Evolutionary conservation across 106 monocot species (phyloP).

Genomic region (Dendrobium huoshanense): DNA sequence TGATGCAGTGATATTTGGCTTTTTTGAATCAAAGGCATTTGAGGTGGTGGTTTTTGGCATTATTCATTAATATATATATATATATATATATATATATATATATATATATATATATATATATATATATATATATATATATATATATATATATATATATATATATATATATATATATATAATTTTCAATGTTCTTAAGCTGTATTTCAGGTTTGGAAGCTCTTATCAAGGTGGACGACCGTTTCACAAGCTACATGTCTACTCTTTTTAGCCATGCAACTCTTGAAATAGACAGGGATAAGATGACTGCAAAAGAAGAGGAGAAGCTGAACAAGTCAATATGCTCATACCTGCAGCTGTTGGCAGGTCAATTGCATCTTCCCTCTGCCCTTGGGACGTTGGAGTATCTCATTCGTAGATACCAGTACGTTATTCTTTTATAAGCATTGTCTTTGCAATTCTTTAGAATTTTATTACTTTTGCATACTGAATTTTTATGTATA

Average conservation of each 20-base stretch:
- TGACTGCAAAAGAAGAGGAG: constrained; percentile 62
- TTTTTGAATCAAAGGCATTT: no score
- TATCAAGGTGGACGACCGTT: constrained; percentile 35
- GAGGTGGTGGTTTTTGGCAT: no score
- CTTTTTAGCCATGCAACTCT: constrained; percentile 69
- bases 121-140: no score
- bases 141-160: no score
- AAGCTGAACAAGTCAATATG: constrained; percentile 58
- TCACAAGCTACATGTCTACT: constrained; percentile 47
- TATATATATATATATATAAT: no score
- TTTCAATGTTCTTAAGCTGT: not conserved
- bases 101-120: no score
- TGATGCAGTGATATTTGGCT: no score
- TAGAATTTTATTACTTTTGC: not conserved
- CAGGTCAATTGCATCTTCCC: constrained; percentile 53
- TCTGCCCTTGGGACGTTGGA: constrained; percentile 77
- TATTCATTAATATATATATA: no score
- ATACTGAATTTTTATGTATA: constrained; percentile 21
- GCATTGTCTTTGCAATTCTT: not conserved
- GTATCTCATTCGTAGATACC: constrained; percentile 85
- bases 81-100: no score
- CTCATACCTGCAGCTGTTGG: constrained; percentile 63
- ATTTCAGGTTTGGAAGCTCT: constrained; percentile 69
- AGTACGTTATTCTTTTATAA: constrained; percentile 25
- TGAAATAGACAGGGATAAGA: constrained; percentile 64